Base-by-base conservation (phyloP, 2,329 filamentous ascomycete species). In the Fusarium metavorans region DNA sequence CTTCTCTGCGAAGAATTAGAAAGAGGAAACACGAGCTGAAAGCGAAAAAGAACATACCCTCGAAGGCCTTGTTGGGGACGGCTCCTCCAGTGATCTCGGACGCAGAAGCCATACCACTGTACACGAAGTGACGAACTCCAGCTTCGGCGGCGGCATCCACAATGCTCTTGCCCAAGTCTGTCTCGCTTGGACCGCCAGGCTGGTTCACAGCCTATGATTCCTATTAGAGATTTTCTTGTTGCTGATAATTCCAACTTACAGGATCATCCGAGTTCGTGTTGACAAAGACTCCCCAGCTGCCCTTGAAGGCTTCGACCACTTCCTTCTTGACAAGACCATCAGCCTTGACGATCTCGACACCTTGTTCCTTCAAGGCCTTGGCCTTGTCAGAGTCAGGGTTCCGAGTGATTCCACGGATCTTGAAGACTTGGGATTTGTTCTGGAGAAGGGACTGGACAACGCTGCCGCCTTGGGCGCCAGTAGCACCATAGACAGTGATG, bases 81-180 rank as follows among this genome's bases (percentile, higher is more conserved):
- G 70, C 76, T 16, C 83, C 83, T 18, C 80, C 72, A 5, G 82
- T 84, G 52, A 81, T 74, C 45, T 82, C 73, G 0, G 75, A 75
- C 9, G 80, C 79, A 45, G 82, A 80, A 9, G 79, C 76, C 57
- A 82, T 78, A 4, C 82, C 80, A 57, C 83, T 84, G 57, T 80
- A 84, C 9, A 84, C 79, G 16, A 85, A 77, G 70, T 83, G 79
- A 56, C 79, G 68, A 0, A 84, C 81, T 18, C 82, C 81, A 11
- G 79, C 81, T 14, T 79, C 74, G 18, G 72, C 76, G 2, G 82
- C 82, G 10, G 78, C 78, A 59, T 84, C 81, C 14, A 83, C 73
- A 45, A 85, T 68, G 4, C 37, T 70, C 50, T 81, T 83, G 11
- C 83, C 83, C 25, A 84, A 56, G n/a, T 82, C 83, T 7, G 76